These are phyloP conservation scores for Deinandra increscens DNA, from an alignment of 129 eudicot genomes.

Conservation along the genomic window DNA sequence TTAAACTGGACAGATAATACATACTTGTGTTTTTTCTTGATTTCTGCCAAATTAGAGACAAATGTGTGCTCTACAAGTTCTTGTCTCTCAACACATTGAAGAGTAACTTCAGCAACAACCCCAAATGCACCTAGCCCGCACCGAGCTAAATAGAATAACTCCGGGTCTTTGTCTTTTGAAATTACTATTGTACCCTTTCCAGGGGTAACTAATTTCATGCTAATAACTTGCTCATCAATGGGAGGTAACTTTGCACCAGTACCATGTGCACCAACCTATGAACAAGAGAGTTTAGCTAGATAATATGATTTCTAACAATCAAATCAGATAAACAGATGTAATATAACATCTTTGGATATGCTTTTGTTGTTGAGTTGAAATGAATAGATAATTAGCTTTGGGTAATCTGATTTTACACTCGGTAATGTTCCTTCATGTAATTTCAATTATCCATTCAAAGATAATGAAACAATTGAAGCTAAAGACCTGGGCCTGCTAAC, in stretches of 20 bases:
- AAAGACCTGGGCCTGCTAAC: too few species aligned
- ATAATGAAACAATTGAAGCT: not conserved
- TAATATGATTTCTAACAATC: too few species aligned
- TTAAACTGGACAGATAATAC: not conserved
- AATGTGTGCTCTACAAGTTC: conserved; percentile 96
- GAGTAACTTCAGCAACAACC: conserved; percentile 94
- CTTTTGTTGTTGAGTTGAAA: too few species aligned
- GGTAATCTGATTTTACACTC: not conserved
- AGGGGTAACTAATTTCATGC: conserved; percentile 96
- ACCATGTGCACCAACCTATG: conserved; percentile 98
- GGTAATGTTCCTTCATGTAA: too few species aligned
- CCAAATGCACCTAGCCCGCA: conserved; percentile 98
- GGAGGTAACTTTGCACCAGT: conserved; percentile 98
- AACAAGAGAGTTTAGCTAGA: not conserved
- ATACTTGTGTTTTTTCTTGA: conserved; percentile 96
- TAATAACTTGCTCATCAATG: conserved; percentile 93
- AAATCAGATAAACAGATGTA: too few species aligned
- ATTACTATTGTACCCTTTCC: conserved; percentile 85
- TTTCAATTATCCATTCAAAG: not conserved
- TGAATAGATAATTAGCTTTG: too few species aligned
- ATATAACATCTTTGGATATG: too few species aligned
- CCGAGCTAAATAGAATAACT: conserved; percentile 83
- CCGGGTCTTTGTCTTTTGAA: conserved; percentile 91
- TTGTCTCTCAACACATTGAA: conserved; percentile 95
- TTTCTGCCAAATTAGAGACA: conserved; percentile 71